Base-by-base conservation (phyloP, 352 stramenopile genomes). In the Halophytophthora polymorphica region DNA sequence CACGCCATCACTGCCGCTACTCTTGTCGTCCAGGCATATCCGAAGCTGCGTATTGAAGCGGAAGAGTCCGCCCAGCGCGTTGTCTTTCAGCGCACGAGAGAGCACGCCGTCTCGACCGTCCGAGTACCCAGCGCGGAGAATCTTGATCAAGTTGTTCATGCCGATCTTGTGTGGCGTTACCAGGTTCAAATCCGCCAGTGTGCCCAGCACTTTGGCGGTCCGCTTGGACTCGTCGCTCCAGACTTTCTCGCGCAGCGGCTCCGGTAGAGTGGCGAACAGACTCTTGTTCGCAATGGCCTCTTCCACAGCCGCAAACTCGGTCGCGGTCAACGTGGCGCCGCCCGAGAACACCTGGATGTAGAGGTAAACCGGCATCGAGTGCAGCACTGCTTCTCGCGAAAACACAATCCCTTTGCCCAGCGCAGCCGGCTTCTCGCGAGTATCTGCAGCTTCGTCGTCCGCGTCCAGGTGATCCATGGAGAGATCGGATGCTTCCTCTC, bases 331-430 rank as follows among this genome's bases (percentile, higher is more conserved):
- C 42, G 86, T 72, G 5, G 52, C 65, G 15, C 84, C 84, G 38
- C 83, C 83, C 14, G 77, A 87, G 41, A 92, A 90, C 31, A 83
- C 72, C 38, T 81, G 66, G 39, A 94, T 91, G 55, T 94, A 94
- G 47, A 90, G 56, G 42, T 83, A 56, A 33, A 94, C 73, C 11
- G 77, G 73, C 81, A 94, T 91, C 29, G 70, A 68, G 45, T 90
- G 77, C 21, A 94, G 65, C 33, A 94, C 66, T 0, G 72, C 71
- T 57, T 94, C 81, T 7, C 79, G 70, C 13, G 80, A 88, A 53
- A 92, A 94, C 8, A 94, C 71, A 35, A 89, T 69, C 1, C 75
- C 75, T 47, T 63, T 66, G 1, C 48, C 31, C 6, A 34, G 17
- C 18, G 17, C 37, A 53, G 34, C 31, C 25, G 47, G 42, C 21